Evolutionary conservation across 2,329 filamentous ascomycete genomes (phyloP).

Genomic region (Cladosporium sp.): DNA sequence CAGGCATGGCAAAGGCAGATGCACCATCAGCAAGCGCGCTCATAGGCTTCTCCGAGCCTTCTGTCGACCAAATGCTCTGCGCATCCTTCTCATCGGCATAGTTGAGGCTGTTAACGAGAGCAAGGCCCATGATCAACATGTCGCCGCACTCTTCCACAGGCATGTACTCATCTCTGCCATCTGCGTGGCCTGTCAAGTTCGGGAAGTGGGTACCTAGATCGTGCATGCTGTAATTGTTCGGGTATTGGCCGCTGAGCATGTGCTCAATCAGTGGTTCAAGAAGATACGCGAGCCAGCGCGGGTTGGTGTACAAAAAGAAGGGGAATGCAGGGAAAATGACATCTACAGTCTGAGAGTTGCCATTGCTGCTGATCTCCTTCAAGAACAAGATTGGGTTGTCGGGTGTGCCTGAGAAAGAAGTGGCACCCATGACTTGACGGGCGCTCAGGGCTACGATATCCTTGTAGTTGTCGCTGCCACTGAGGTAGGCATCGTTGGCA

Average conservation of each 20-base stretch:
- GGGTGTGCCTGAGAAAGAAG: slow-evolving; percentile 64
- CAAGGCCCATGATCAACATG: slow-evolving; percentile 66
- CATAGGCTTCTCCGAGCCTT: slow-evolving; percentile 35
- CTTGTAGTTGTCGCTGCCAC: slow-evolving; percentile 63
- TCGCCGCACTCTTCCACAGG: slow-evolving; percentile 77
- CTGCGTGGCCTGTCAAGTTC: slow-evolving; percentile 72
- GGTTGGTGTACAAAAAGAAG: slow-evolving; percentile 84
- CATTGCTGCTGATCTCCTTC: slow-evolving; percentile 78
- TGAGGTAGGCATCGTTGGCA: slow-evolving; percentile 68
- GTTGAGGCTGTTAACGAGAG: slow-evolving; percentile 71
- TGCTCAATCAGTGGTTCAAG: slow-evolving; percentile 80
- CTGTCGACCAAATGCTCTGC: slow-evolving; percentile 59
- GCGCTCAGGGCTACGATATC: slow-evolving; percentile 62
- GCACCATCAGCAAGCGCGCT: slow-evolving; percentile 34
- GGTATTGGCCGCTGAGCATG: slow-evolving; percentile 79
- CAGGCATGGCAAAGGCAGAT: slow-evolving; percentile 50
- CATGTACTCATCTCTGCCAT: slow-evolving; percentile 72
- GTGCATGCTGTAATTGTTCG: slow-evolving; percentile 78
- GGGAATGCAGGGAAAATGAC: slow-evolving; percentile 86
- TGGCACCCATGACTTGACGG: slow-evolving; percentile 72
- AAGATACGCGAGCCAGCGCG: slow-evolving; percentile 75
- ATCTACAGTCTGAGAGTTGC: slow-evolving; percentile 82
- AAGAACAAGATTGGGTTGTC: slow-evolving; percentile 75
- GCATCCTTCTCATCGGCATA: slow-evolving; percentile 59
- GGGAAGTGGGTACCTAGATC: slow-evolving; percentile 73